Evolutionary conservation across 176 grass and related monocot genomes (phyloP).

Genomic region (Phyllostachys edulis): DNA sequence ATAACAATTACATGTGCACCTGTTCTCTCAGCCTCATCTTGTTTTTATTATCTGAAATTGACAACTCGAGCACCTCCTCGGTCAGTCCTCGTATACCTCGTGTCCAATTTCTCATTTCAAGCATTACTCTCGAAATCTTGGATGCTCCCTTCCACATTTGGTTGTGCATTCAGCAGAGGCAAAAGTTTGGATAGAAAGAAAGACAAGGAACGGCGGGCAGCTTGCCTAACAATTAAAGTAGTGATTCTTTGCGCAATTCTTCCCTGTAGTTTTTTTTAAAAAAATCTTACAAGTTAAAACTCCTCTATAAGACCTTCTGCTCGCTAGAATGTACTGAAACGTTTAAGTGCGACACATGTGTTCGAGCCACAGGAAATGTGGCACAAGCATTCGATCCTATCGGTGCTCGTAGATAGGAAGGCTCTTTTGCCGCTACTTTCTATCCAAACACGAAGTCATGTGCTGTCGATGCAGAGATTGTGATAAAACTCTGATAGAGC

Average conservation of each 20-base stretch:
- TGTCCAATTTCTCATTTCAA: neutral
- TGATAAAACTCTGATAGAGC: neutral
- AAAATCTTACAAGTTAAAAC: neutral
- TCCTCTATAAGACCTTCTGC: neutral
- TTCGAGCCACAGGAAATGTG: neutral
- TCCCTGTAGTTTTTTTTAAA: neutral
- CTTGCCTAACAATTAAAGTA: neutral
- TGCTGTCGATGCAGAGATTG: neutral
- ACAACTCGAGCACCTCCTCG: neutral
- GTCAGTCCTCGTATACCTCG: neutral
- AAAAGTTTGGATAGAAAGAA: conserved; percentile 3
- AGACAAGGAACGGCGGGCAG: neutral
- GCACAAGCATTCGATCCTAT: neutral
- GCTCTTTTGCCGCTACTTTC: neutral
- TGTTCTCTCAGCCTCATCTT: neutral
- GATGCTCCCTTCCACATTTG: neutral
- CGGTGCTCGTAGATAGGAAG: neutral
- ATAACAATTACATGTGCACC: conserved; percentile 8
- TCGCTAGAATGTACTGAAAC: neutral
- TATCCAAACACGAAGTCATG: neutral
- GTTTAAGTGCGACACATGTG: neutral
- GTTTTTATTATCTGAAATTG: neutral
- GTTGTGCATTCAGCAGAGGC: neutral
- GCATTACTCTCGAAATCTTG: neutral
- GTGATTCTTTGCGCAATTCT: neutral